Conservation (phyloP, 2,329 filamentous ascomycete species). For the Hypoxylon sp. region DNA sequence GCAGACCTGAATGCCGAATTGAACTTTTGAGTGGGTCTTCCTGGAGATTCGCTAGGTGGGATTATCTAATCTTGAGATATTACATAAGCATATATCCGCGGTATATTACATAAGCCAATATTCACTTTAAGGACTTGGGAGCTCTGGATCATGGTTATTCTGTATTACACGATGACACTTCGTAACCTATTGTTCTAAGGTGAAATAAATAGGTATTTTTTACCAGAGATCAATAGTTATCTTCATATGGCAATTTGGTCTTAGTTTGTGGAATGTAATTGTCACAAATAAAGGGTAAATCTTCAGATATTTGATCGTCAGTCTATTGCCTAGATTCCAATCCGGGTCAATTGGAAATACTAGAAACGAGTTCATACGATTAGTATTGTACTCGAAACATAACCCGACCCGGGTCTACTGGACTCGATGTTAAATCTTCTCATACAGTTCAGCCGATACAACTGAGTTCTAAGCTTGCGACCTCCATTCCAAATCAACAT, state of each 20-base stretch:
- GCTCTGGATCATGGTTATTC: neutral
- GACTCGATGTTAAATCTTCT: conserved; percentile 47
- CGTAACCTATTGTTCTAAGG: too few species aligned
- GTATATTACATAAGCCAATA: conserved; percentile 3
- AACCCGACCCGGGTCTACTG: conserved; percentile 41
- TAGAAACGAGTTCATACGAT: conserved; percentile 35
- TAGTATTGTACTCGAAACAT: conserved; percentile 48
- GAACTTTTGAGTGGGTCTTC: conserved; percentile 22
- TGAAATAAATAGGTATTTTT: too few species aligned
- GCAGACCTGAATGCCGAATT: conserved; percentile 9
- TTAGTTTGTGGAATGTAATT: neutral
- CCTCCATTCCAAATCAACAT: conserved; percentile 37
- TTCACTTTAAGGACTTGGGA: neutral
- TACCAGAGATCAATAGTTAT: neutral
- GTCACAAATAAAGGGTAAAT: neutral
- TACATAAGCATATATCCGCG: too few species aligned
- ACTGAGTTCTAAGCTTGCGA: conserved; percentile 42
- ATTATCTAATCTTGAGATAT: conserved; percentile 1
- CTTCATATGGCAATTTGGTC: neutral
- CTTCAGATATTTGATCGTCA: neutral
- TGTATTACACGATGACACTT: neutral
- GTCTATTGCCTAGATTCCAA: conserved; percentile 11
- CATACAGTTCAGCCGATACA: conserved; percentile 48
- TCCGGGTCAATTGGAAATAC: conserved; percentile 10
- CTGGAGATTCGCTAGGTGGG: neutral